Evolutionary conservation across 2,329 filamentous ascomycete species (phyloP).

Genomic region (Pezicula neosporulosa): DNA sequence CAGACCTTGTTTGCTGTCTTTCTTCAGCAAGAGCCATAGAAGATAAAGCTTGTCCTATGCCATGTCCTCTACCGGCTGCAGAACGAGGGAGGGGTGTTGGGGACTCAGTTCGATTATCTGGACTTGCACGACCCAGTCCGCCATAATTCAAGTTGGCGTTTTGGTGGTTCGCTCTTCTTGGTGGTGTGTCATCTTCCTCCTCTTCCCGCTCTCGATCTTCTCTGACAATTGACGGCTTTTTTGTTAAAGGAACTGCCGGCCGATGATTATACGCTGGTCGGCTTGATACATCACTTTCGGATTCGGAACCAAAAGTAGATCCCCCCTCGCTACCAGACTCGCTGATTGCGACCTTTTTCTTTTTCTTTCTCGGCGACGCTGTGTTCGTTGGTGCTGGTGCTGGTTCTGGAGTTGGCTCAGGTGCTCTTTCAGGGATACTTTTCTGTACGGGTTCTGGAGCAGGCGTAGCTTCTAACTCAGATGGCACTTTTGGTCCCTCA

Average conservation of each 20-base stretch:
- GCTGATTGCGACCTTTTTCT: conserved; percentile 14
- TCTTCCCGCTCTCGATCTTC: conserved; percentile 43
- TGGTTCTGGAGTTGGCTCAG: background rate
- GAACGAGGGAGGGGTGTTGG: conserved; percentile 22
- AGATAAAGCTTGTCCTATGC: conserved; percentile 17
- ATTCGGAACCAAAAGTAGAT: conserved; percentile 24
- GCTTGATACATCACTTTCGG: conserved; percentile 22
- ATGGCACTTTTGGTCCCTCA: background rate
- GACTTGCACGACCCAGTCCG: conserved; percentile 7
- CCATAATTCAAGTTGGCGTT: conserved; percentile 1
- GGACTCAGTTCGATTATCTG: conserved; percentile 14
- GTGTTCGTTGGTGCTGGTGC: conserved; percentile 2
- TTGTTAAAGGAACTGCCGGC: conserved; percentile 22
- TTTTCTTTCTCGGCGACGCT: conserved; percentile 19
- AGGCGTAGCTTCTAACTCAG: conserved; percentile 3
- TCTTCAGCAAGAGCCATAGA: conserved; percentile 17
- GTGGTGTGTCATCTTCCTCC: conserved; percentile 24
- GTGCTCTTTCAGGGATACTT: background rate
- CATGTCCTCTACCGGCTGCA: conserved; percentile 19
- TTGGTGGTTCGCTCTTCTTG: conserved; percentile 1
- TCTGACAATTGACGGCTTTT: conserved; percentile 41
- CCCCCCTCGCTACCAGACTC: conserved; percentile 24
- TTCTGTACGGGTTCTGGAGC: background rate
- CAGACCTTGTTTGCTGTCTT: conserved; percentile 14
- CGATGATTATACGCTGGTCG: conserved; percentile 13